Evolutionary conservation across 2,329 filamentous ascomycete species (phyloP), one percentile per base, ranked within the genome.

Genomic region (Beauveria brongniartii): DNA sequence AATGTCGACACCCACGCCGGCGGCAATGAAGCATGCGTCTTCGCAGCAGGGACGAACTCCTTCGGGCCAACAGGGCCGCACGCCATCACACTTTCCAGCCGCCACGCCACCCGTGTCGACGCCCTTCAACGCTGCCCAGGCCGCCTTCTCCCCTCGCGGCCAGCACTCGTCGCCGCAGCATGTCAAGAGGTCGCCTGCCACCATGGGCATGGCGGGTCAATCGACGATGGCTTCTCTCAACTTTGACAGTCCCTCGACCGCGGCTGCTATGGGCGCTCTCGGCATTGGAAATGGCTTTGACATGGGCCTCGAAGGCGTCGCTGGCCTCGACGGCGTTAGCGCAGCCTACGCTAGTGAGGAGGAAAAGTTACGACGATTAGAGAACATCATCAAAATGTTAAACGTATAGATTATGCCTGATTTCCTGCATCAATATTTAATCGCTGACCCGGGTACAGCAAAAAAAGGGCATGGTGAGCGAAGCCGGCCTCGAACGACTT

Each of bases 401-500:
- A 77, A 77, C 65, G 82, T 83, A 70, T 4, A 5, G 57, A 10
- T 4, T 37, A 16, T 26, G 76, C 70, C 28, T 7, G 20, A 24
- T 9, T 1, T 3, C 6, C 6, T 46, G 18, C 14, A 14, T 22
- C 20, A 24, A 7, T 1, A 30, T 24, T 20, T 24, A 22, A 22
- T 44, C 5, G n/a, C 18, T 59, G 30, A 18, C 66, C 5, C 65
- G 67, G 52, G 50, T 46, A 9, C 37, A 75, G 70, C 73, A 78
- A 61, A 76, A 73, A 66, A 83, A 83, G 64, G 88, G 88, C 4
- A 76, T 86, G 46, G 85, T 93, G 43, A 90, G 88, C 66, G 87
- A 90, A 68, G 85, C 88, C 34, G 88, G 88, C 2, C 78, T 94
- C n/a, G 85, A 89, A 70, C 80, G 88, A 59, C 75, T 93, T 34